Conservation (phyloP, 2,329 filamentous ascomycete genomes). For the Beauveria medogensis region DNA sequence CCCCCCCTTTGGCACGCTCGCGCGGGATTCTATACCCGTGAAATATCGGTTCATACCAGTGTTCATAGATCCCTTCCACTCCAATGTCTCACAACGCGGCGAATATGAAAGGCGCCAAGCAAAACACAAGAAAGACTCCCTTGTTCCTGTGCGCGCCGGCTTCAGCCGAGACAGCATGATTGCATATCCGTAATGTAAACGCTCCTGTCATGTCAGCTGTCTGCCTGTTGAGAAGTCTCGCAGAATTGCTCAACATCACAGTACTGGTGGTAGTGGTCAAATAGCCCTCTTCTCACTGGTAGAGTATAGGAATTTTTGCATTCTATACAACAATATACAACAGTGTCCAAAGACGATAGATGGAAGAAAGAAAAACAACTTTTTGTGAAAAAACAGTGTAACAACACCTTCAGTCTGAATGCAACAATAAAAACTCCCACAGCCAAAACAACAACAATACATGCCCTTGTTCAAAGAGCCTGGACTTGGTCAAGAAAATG, state of each 20-base stretch:
- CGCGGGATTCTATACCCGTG: too few species aligned
- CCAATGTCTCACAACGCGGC: neutral
- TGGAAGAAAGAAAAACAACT: neutral
- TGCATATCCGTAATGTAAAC: neutral
- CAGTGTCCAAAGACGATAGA: neutral
- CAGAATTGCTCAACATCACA: neutral
- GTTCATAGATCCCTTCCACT: too few species aligned
- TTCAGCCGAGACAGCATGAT: neutral
- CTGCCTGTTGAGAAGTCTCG: too few species aligned
- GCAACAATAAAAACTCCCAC: neutral
- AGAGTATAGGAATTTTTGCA: neutral
- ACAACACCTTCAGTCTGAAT: neutral
- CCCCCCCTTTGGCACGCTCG: too few species aligned
- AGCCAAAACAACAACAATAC: neutral
- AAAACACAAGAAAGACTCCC: neutral
- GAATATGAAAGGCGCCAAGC: too few species aligned
- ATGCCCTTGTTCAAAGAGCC: neutral
- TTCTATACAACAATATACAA: neutral
- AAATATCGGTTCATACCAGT: too few species aligned
- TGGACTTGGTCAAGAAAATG: too few species aligned
- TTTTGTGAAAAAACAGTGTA: neutral
- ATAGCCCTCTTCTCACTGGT: neutral
- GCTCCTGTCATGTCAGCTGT: too few species aligned
- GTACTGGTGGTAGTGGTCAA: neutral
- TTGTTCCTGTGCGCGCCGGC: neutral